Evolutionary conservation across 495 filamentous ascomycete species (phyloP).

Genomic region (Rusavskia elegans): DNA sequence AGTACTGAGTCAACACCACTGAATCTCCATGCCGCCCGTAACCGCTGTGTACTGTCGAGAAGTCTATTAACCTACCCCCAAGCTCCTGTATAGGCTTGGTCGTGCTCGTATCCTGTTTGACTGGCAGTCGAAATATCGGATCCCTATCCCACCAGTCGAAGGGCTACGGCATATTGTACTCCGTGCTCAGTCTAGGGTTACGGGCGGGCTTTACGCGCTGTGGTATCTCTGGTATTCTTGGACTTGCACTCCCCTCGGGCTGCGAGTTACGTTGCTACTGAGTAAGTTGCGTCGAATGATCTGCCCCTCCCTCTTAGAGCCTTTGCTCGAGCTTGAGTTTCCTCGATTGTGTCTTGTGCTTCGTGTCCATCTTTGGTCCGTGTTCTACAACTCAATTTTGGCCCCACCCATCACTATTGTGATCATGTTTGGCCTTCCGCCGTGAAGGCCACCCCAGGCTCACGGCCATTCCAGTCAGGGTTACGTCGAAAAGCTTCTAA

Average conservation of each 20-base stretch:
- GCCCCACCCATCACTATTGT: background rate
- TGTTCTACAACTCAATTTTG: background rate
- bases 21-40: no score
- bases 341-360: background rate
- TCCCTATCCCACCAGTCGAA: no score
- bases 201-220: no score
- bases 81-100: no score
- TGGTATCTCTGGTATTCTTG: conserved; percentile 60
- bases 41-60: no score
- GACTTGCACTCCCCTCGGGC: conserved; percentile 47
- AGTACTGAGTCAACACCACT: no score
- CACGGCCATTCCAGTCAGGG: background rate
- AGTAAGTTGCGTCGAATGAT: conserved; percentile 43
- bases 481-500: conserved; percentile 35
- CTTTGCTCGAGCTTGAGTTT: background rate
- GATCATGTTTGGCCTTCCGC: background rate
- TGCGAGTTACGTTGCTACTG: conserved; percentile 55
- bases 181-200: background rate
- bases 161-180: no score
- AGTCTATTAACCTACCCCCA: no score
- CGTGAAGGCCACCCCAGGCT: background rate
- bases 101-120: no score
- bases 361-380: background rate
- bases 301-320: no score
- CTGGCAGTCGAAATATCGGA: no score